Evolutionary conservation across 108 stramenopile species (phyloP).

Genomic region (Nannochloropsis granulata): DNA sequence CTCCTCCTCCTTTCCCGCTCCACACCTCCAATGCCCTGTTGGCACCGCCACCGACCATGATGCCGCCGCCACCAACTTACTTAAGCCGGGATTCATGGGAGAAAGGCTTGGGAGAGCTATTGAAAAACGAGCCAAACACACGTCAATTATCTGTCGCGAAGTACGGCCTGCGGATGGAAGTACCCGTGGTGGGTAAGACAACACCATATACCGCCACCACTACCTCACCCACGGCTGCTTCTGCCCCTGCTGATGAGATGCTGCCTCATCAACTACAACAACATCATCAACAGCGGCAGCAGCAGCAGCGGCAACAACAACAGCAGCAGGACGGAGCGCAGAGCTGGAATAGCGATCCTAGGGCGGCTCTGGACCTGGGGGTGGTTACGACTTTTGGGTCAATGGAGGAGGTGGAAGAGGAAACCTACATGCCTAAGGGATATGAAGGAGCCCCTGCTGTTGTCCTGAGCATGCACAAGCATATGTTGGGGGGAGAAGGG

Average conservation of each 20-base stretch:
- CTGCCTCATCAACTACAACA: too few relatives aligned
- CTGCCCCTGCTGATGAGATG: too few relatives aligned
- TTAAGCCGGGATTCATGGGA: neutral
- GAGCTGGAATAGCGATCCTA: neutral
- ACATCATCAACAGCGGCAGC: too few relatives aligned
- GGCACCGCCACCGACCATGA: neutral
- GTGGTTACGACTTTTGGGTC: neutral
- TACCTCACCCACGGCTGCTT: too few relatives aligned
- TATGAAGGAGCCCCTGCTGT: neutral
- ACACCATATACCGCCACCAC: too few relatives aligned
- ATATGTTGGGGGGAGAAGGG: neutral
- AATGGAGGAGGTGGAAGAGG: neutral
- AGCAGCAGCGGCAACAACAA: neutral
- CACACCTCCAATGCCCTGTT: too few relatives aligned
- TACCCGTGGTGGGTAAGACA: neutral
- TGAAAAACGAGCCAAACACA: neutral
- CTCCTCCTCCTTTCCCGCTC: neutral
- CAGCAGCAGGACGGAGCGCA: neutral
- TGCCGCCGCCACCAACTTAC: neutral
- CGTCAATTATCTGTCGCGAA: neutral
- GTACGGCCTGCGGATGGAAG: neutral
- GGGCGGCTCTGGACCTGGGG: neutral
- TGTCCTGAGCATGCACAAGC: neutral
- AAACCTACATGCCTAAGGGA: neutral
- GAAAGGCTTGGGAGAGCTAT: neutral